phyloP scores from a whole-genome alignment of 2,329 filamentous ascomycete genomes.

The Xylaria multiplex region DNA sequence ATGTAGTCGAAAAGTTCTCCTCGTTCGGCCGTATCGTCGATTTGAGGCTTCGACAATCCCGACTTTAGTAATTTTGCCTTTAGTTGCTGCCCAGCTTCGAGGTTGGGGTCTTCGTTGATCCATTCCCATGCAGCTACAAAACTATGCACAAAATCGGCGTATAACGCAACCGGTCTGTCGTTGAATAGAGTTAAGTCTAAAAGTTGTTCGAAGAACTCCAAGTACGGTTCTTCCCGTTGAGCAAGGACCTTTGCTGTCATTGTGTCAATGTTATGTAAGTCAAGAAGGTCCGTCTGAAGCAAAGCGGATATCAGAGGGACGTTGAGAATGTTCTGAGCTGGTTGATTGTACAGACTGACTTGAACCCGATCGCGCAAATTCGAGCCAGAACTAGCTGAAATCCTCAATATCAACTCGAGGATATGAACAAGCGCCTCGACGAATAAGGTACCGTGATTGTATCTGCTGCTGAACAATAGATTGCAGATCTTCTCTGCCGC shows the following conservation, averaged over 20 bases:
- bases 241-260: conserved; percentile 78
- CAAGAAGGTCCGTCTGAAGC: conserved; percentile 68
- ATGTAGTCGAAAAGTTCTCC: conserved; percentile 92
- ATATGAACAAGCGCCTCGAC: conserved; percentile 72
- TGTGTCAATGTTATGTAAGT: conserved; percentile 73
- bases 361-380: conserved; percentile 65
- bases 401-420: conserved; percentile 68
- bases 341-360: conserved; percentile 66
- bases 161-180: conserved; percentile 79
- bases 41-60: conserved; percentile 52
- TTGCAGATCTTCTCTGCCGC: conserved; percentile 69
- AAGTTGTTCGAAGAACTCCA: conserved; percentile 83
- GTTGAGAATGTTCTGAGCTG: conserved; percentile 65
- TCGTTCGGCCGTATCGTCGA: conserved; percentile 67
- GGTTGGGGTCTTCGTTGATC: conserved; percentile 77
- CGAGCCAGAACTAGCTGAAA: conserved; percentile 59
- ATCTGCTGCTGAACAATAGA: conserved; percentile 61
- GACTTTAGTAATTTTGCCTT: conserved; percentile 68
- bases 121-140: conserved; percentile 83
- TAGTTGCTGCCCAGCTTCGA: conserved; percentile 73
- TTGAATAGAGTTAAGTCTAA: conserved; percentile 82
- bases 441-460: conserved; percentile 64
- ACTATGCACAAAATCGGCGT: conserved; percentile 86
- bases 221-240: conserved; percentile 74
- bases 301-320: conserved; percentile 67